Conservation (phyloP, 176 grass and related monocot genomes). For the Chrysopogon serrulatus region DNA sequence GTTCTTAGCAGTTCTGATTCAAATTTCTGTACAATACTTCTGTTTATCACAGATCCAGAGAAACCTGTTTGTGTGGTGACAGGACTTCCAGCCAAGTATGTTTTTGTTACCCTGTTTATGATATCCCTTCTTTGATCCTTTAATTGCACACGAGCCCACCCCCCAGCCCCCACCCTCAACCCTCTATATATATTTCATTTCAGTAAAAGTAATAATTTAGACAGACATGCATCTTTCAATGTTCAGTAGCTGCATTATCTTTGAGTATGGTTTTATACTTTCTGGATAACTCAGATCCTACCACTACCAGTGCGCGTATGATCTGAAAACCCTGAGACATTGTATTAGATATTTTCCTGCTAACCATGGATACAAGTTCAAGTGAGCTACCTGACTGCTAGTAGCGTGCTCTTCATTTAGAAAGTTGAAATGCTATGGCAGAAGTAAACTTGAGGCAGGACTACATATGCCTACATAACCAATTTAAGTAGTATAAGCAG, state of each 20-base stretch:
- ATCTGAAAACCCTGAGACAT: background rate
- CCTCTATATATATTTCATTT: background rate
- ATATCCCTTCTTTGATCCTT: conserved; percentile 2
- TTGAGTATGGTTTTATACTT: background rate
- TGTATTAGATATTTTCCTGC: background rate
- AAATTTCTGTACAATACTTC: background rate
- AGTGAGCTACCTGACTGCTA: background rate
- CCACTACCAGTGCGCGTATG: background rate
- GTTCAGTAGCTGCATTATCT: background rate
- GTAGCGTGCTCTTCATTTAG: background rate
- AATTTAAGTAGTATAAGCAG: background rate
- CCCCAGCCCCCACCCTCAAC: too few relatives aligned
- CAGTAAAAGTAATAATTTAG: background rate
- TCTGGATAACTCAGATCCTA: background rate
- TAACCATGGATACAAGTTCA: background rate
- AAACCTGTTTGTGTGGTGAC: conserved; percentile 75
- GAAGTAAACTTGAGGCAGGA: background rate
- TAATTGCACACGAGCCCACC: background rate
- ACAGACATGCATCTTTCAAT: background rate
- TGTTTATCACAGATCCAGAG: conserved; percentile 57
- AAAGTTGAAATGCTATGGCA: conserved; percentile 19
- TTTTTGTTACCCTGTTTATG: conserved; percentile 2
- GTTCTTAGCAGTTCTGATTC: background rate
- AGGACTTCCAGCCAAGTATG: conserved; percentile 86
- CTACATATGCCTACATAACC: background rate